Base-by-base conservation (phyloP, 345 rosid species). In the Noccaea bulbosa region DNA sequence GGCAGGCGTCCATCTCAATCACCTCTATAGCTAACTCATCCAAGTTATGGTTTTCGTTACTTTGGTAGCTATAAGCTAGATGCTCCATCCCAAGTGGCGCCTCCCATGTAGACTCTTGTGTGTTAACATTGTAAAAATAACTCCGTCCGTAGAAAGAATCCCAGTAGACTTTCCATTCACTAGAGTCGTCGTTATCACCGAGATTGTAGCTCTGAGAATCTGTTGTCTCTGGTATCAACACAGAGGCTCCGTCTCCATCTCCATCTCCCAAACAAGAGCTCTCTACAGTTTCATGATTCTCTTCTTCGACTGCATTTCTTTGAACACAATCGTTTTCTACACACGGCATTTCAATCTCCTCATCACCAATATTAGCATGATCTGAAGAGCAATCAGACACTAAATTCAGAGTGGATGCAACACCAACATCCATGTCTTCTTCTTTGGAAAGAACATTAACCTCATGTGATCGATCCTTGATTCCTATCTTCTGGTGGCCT, bases 91-190 rank as follows among this genome's bases (percentile, higher is more conserved):
- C 86, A 37, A 79, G 79, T 27, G 99, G 99, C 7, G 90, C 80
- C 35, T 77, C 65, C 97, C 97, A 91, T 30, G 87, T 86, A 12
- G 96, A 85, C 71, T 59, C 79, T 74, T 82, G 79, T 32, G 96
- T 85, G 70, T 65, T 81, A n/a, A 68, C 30, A 61, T 89, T 91
- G 77, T 84, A 83, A 44, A 83, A 94, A 79, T 84, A 91, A 65
- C 82, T 85, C 69, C 84, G 78, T 77, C 71, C 67, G 80, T 94
- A 86, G 75, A 75, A 85, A 37, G 90, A 56, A 75, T 94, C 99
- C 97, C 91, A 85, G 51, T 65, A 86, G 39, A 80, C 88, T 64
- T 52, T 77, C 99, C 99, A 94, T 68, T 86, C 90, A 73, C 73
- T 77, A 66, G 65, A 74, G 64, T 69, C 81, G 65, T 58, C 67